Base-by-base conservation (phyloP, 257 asterid genomes). In the Nicotiana tomentosiformis region DNA sequence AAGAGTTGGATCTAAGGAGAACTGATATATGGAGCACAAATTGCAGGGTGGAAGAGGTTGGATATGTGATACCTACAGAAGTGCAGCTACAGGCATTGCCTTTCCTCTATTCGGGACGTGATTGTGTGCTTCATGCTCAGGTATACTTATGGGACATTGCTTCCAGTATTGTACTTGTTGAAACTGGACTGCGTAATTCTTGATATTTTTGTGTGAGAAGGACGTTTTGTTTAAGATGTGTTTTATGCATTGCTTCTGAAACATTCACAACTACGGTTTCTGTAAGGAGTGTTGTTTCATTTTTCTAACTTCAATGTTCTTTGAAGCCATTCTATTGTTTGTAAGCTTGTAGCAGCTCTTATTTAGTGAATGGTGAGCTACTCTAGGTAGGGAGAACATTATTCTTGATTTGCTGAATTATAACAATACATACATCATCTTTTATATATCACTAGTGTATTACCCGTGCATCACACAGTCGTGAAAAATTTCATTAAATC, bases 71-170 rank as follows among this genome's bases (percentile, higher is more conserved):
- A 82, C 96, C 99, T 7, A 95, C 99, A 26, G 86, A 86, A 53
- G 95, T 93, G 53, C 99, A 95, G 90, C 77, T 79, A 83, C 90
- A 90, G 84, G 91, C 97, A n/a, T 84, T 94, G 83, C 98, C 98
- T 14, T 85, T 93, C 80, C 90, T 95, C 37, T 90, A 93, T 81
- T 89, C 95, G 32, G 99, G 98, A 39, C 90, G 89, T 78, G 99
- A 95, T 84, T 93, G 96, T 84, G 89, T 95, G 84, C 90, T 95
- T 87, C 99, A 95, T 78, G 97, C 99, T 82, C 99, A 94, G 98
- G 99, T 82, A 79, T 64, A 46, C n/a, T 85, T 68, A 72, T 69
- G 17, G 9, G 20, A 12, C 18, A 77, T 39, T 46, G 60, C 5
- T 57, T 82, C 66, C 23, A 26, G 32, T 74, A 43, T 49, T 74